Base-by-base conservation (phyloP, 495 filamentous ascomycete species). In the Trichocladium antarcticum region DNA sequence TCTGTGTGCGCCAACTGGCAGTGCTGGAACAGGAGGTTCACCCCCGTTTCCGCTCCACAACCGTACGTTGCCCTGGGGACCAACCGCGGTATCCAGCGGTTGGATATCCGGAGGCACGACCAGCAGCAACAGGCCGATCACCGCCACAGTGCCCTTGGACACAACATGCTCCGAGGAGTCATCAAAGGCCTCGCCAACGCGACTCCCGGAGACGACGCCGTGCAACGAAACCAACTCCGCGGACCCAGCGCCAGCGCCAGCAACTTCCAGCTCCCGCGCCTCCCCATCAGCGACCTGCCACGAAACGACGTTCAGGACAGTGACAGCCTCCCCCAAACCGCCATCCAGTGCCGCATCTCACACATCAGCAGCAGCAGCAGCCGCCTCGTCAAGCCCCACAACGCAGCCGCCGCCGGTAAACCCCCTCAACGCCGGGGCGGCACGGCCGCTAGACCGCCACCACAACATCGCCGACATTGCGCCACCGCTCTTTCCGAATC, bases 401-500 rank as follows among this genome's bases (percentile, higher is more conserved):
- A 14, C 44, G 15, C 3, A 42, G 16, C 35, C 38, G 29, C 40
- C 54, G 28, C 14, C 45, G 27, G n/a, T 16, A 6, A 58, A 53
- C 42, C 55, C 58, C 6, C 39, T 63, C 22, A 45, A 61, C 35
- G 42, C 48, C 6, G 60, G 60, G 14, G 16, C 40, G 17, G 58
- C 55, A 22, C 31, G 31, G 31, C 32, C 41, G 16, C 32, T 63
- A 21, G 60, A 63, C 14, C 60, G 61, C 29, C 60, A 61, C 36
- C 60, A 61, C 36, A 54, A 54, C 45, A 38, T 50, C 8, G 50
- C 40, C 28, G 38, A 51, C 3, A 10, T 45, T 12, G 34, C 19
- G 31, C 31, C 31, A 14, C 5, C 5, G 2, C 5, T 3, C 3
- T 32, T 32, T 14, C 31, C 31, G 31, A 10, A 32, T 32, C 5